Evolutionary conservation across 129 eudicot species (phyloP).

Genomic region (carrot (Daucus carota)): DH1_v3.0 NC_030383.2:6994501-6995000

Average conservation of each 20-base stretch:
- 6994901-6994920: too few relatives aligned
- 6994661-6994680: constrained; percentile 55
- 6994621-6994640: constrained; percentile 60
- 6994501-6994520: constrained; percentile 41
- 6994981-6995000: constrained; percentile 63
- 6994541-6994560: constrained; percentile 46
- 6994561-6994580: constrained; percentile 70
- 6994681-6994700: constrained; percentile 53
- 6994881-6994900: not conserved
- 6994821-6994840: not conserved
- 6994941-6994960: constrained; percentile 62
- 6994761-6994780: not conserved
- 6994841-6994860: too few relatives aligned
- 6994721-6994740: constrained; percentile 77
- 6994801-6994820: not conserved
- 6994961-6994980: constrained; percentile 80
- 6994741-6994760: constrained; percentile 22
- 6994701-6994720: constrained; percentile 71
- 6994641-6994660: constrained; percentile 51
- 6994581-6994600: constrained; percentile 59
- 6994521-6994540: constrained; percentile 43
- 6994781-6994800: not conserved
- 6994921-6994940: too few relatives aligned
- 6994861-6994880: not conserved
- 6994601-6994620: constrained; percentile 46